A percentile compares a stretch with the other conserved stretches of the same genome.
These are phyloP conservation scores for Phytopythium oedochilum DNA, from an alignment of 352 stramenopile species.

Conservation along the genomic window DNA sequence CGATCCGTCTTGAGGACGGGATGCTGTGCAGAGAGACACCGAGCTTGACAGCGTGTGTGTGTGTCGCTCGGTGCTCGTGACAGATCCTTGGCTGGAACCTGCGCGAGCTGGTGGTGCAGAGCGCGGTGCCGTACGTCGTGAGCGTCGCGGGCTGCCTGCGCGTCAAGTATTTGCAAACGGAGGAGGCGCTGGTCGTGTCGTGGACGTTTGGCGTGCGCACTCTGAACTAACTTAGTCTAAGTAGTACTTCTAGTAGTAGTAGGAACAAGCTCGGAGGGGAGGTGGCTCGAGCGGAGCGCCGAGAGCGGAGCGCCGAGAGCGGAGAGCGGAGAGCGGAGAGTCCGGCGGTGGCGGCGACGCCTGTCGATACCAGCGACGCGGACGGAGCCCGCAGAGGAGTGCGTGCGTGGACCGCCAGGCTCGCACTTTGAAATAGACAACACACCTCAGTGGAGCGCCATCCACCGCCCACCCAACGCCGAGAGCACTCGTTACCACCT, in stretches of 20 bases:
- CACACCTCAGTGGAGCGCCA: neutral
- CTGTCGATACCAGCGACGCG: too few species aligned
- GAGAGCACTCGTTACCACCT: too few species aligned
- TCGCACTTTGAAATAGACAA: neutral
- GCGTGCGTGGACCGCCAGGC: neutral
- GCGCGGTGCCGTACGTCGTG: constrained; percentile 37
- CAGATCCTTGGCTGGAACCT: constrained; percentile 59
- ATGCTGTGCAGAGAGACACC: constrained; percentile 3
- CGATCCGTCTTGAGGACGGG: constrained; percentile 1
- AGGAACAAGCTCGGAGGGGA: neutral
- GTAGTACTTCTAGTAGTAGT: neutral
- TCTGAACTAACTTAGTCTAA: constrained; percentile 4
- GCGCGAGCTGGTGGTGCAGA: constrained; percentile 44
- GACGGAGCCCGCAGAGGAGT: too few species aligned
- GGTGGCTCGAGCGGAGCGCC: neutral
- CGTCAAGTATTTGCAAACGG: constrained; percentile 39
- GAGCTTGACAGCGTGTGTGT: neutral
- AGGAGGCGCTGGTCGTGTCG: constrained; percentile 40
- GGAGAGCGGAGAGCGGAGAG: too few species aligned
- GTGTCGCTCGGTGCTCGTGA: too few species aligned
- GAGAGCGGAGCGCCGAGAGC: too few species aligned
- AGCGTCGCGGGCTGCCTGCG: constrained; percentile 35
- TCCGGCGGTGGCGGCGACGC: neutral
- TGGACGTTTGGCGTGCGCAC: constrained; percentile 43
- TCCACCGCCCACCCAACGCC: too few species aligned